These are phyloP conservation scores for Acacia acuminata DNA, from an alignment of 306 rosid genomes.

Conservation along the genomic window DNA sequence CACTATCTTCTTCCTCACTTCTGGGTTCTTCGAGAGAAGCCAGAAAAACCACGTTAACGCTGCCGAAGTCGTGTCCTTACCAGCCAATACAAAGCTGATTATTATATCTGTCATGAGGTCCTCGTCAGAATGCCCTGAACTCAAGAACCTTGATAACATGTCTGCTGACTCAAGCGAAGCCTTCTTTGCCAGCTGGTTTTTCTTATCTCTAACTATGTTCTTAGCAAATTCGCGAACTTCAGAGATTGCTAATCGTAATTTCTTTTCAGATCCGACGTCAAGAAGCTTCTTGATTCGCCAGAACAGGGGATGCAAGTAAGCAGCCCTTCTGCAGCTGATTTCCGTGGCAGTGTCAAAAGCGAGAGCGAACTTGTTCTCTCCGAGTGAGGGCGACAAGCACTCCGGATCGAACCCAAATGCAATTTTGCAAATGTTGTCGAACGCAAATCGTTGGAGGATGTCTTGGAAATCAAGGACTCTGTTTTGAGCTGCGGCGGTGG, in stretches of 20 bases:
- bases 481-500: neutral
- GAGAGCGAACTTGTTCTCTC: neutral
- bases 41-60: neutral
- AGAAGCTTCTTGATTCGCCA: constrained; percentile 52
- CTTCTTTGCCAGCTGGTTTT: neutral
- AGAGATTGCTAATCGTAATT: constrained; percentile 10
- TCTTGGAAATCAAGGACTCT: neutral
- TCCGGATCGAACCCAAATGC: neutral
- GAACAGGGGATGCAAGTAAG: neutral
- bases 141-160: neutral
- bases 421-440: neutral
- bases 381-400: neutral
- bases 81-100: neutral
- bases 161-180: neutral
- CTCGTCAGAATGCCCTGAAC: neutral
- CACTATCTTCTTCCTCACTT: neutral
- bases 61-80: neutral
- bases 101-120: neutral
- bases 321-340: constrained; percentile 44
- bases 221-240: constrained; percentile 53
- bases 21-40: neutral
- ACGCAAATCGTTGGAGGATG: neutral
- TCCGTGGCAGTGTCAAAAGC: neutral
- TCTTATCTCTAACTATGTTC: neutral
- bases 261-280: constrained; percentile 48